Base-by-base conservation (phyloP, 345 rosid genomes). In the Kandelia obovata region DNA sequence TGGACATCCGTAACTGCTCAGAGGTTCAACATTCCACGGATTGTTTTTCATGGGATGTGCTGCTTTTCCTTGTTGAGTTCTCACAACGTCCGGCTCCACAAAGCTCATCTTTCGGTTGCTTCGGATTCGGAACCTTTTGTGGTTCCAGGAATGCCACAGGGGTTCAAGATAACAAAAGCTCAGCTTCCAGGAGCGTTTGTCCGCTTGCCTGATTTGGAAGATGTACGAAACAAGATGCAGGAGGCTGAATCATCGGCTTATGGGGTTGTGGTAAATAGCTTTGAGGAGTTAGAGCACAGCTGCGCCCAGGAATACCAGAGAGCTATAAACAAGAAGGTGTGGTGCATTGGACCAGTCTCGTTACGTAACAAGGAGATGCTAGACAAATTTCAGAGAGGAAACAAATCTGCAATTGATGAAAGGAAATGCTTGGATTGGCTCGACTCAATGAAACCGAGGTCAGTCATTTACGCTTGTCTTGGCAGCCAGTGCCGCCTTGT, bases 271-370 rank as follows among this genome's bases (percentile, higher is more conserved):
- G 56, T 81, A 3, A 83, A 85, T 30, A 80, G 73, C 5, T 85
- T 87, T 34, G 78, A 87, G 55, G 87, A 81, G 62, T 26, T 79
- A 56, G 88, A 84, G 61, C 39, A 69, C 20, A 73, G 68, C 71
- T 65, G 58, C 84, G 77, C 67, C 66, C 16, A 31, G 78, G 74
- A 3, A 66, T 59, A 37, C 79, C 64, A 61, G 72, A 26, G 11
- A 75, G 71, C 5, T 21, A 9, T 55, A 23, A 55, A 55, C 5
- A 55, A 55, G 62, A 83, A 74, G 61, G 88, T 87, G 4, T 89
- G 96, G 98, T 85, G 90, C 80, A 27, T 92, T 25, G 96, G 98
- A 70, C 96, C 98, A 3, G 92, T 92, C 77, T 88, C 91, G 32
- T 63, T 84, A 61, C 82, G 82, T 61, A 90, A 88, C 72, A 73